Evolutionary conservation across 2,329 filamentous ascomycete species (phyloP), one percentile per base, ranked within the genome.

Genomic region (Verticillium alfalfae): DNA sequence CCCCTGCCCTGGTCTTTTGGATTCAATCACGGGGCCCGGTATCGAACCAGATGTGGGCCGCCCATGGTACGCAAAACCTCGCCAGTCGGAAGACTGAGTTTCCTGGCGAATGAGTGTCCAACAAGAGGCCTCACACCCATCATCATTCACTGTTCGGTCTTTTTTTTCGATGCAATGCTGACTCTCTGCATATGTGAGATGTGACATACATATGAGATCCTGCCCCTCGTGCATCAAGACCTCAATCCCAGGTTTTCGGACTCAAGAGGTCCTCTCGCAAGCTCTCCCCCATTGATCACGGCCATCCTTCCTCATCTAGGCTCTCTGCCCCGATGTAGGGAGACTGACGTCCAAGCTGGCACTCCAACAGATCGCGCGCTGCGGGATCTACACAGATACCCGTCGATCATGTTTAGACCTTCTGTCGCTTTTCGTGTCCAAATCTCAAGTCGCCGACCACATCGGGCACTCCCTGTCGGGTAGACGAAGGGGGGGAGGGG

Each of bases 261-360:
- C 8, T 45, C 16, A 26, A 37, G 6, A 22, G 26, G 3, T 26
- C 5, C 26, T 55, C 58, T 65, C 64, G 64, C 64, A 66, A 66
- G 57, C 63, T 60, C 64, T 66, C 61, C 64, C 63, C 13, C 59
- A 57, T 66, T 56, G 38, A 57, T 65, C 60, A 45, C 64, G 64
- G 64, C 58, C 31, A 57, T 49, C 26, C 36, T 56, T 54, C 64
- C 64, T 52, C 58, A 64, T 61, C 10, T 49, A 57, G 63, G 16
- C 52, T 6, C 39, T 6, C 38, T 63, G 34, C 63, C 34, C 61
- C 61, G 61, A 60, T 38, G 59, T 54, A 65, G 57, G 15, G 45
- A 49, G 45, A 22, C 22, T 18, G n/a, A 49, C 9, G 45, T 26
- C 45, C 6, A 37, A 49, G 22, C 22, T 22, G 18, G 45, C 45